These are phyloP conservation scores for Candida incommunis DNA, from an alignment of 805 yeast genomes.

Conservation along the genomic window DNA sequence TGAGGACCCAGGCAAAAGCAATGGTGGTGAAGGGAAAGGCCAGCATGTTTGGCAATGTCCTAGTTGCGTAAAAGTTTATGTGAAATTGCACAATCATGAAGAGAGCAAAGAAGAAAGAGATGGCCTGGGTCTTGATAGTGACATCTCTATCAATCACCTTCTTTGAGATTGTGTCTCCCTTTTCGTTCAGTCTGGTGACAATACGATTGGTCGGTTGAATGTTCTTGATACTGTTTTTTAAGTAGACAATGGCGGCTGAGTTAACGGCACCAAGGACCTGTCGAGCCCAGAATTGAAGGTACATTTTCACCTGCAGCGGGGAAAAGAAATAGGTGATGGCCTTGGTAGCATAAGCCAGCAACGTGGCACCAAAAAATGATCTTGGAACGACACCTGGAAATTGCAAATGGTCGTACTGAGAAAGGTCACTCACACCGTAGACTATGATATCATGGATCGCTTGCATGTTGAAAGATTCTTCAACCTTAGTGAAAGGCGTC, in stretches of 20 bases:
- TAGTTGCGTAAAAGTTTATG: constrained; percentile 59
- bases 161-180: constrained; percentile 2
- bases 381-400: constrained; percentile 90
- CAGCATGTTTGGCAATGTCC: constrained; percentile 74
- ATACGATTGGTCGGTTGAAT: background rate
- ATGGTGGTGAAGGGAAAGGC: constrained; percentile 59
- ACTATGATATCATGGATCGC: constrained; percentile 72
- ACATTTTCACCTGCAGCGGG: constrained; percentile 26
- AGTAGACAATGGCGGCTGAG: constrained; percentile 33
- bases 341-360: constrained; percentile 34
- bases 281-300: constrained; percentile 42
- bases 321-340: constrained; percentile 17
- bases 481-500: constrained; percentile 84
- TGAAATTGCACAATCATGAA: constrained; percentile 65
- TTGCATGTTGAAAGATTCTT: constrained; percentile 83
- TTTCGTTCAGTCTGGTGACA: background rate
- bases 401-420: constrained; percentile 50
- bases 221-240: constrained; percentile 15
- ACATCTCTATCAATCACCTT: constrained; percentile 9
- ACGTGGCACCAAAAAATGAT: constrained; percentile 59
- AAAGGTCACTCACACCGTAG: constrained; percentile 36
- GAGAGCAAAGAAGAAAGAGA: constrained; percentile 39
- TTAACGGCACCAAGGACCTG: constrained; percentile 50
- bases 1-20: constrained; percentile 37
- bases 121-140: constrained; percentile 5